Evolutionary conservation across 2,329 filamentous ascomycete species (phyloP).

Genomic region (Botrytis galanthina): DNA sequence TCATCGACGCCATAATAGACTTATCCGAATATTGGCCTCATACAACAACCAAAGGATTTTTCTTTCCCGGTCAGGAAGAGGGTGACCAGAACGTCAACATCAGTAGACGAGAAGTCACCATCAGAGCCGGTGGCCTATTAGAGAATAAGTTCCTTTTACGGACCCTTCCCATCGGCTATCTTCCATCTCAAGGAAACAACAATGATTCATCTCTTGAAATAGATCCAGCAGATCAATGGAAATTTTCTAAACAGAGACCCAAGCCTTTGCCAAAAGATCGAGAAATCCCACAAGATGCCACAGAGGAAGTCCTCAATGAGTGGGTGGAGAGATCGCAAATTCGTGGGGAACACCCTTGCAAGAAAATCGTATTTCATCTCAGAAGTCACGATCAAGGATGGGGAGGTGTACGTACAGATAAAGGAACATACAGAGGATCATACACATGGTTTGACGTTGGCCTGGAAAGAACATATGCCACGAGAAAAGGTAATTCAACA

Average conservation of each 20-base stretch:
- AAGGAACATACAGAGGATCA: slow-evolving; percentile 47
- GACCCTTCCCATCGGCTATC: slow-evolving; percentile 35
- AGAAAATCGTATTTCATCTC: slow-evolving; percentile 61
- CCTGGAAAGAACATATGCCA: slow-evolving; percentile 52
- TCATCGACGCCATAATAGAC: slow-evolving; percentile 57
- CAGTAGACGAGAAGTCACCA: slow-evolving; percentile 10
- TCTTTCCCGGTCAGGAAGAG: neutral
- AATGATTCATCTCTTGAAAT: slow-evolving; percentile 20
- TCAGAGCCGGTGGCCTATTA: slow-evolving; percentile 20
- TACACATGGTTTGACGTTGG: slow-evolving; percentile 66
- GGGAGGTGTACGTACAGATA: slow-evolving; percentile 40
- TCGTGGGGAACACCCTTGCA: slow-evolving; percentile 47
- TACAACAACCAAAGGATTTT: slow-evolving; percentile 34
- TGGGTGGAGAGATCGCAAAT: slow-evolving; percentile 26
- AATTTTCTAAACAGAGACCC: slow-evolving; percentile 21
- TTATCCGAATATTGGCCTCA: slow-evolving; percentile 62
- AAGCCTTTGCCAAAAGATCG: slow-evolving; percentile 23
- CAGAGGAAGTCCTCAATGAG: slow-evolving; percentile 25
- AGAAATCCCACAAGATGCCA: slow-evolving; percentile 23
- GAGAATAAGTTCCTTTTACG: slow-evolving; percentile 44
- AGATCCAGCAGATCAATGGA: neutral
- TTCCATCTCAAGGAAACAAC: neutral
- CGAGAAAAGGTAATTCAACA: slow-evolving; percentile 26
- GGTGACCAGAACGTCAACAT: slow-evolving; percentile 22
- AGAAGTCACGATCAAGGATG: slow-evolving; percentile 59